Evolutionary conservation across 2,329 filamentous ascomycete genomes (phyloP).

Genomic region (Aspergillus eucalypticola): DNA sequence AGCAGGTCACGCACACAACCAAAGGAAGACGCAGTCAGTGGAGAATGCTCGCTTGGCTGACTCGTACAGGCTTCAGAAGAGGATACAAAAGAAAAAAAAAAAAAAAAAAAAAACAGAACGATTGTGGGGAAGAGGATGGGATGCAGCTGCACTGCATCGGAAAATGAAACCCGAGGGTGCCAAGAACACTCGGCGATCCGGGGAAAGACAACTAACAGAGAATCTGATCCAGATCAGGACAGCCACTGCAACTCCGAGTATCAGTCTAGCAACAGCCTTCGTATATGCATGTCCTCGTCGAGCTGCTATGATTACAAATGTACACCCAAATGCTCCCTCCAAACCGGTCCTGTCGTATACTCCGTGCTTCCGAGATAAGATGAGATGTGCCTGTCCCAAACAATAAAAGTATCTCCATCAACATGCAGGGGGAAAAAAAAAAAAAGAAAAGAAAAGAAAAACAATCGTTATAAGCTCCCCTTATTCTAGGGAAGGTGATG

Average conservation of each 20-base stretch:
- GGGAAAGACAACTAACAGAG: not conserved
- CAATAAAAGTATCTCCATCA: not conserved
- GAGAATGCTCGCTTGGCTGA: not conserved
- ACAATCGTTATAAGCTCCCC: too few relatives aligned
- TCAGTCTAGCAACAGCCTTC: not conserved
- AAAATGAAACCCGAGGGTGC: too few relatives aligned
- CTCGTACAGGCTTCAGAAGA: too few relatives aligned
- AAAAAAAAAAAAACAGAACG: too few relatives aligned
- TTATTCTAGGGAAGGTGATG: not conserved
- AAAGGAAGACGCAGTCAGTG: not conserved
- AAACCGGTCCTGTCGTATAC: not conserved
- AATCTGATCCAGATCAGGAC: not conserved
- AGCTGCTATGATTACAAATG: conserved; percentile 8
- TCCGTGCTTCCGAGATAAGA: not conserved
- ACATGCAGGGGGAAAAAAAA: too few relatives aligned
- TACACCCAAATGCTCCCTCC: conserved; percentile 3
- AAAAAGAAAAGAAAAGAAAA: too few relatives aligned
- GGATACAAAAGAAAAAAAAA: too few relatives aligned
- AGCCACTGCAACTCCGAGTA: not conserved
- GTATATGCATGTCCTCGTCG: conserved; percentile 1
- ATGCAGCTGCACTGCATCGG: too few relatives aligned
- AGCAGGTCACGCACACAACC: not conserved
- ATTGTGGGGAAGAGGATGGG: too few relatives aligned
- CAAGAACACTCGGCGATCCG: too few relatives aligned
- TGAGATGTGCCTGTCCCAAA: not conserved